Evolutionary conservation across 1,284 basidiomycete genomes (phyloP), one percentile per base, ranked within the genome.

Genomic region (Ceratobasidium papillatum): DNA sequence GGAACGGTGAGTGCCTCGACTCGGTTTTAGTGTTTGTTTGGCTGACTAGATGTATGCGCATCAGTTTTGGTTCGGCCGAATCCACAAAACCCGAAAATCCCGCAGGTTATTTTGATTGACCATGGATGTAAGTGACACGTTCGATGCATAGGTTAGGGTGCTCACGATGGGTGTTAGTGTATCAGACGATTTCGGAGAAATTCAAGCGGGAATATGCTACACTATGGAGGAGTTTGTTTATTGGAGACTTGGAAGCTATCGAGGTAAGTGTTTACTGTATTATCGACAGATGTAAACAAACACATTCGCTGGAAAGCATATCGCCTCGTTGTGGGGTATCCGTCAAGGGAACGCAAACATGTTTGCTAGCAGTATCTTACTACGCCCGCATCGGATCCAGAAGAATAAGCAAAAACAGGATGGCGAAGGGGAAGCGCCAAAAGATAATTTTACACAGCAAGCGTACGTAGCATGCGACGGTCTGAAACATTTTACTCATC

Each of bases 141-240:
- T 51, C 43, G 41, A 11, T 19, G 38, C 22, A 11, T 19, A 32
- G 36, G 19, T 36, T 25, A 19, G 12, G 22, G n/a, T 19, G 22
- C 45, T 58, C 0, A 74, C 27, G 8, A 25, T 17, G 17, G 49
- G n/a, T 45, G 4, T 12, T 30, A 63, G 80, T 87, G 19, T 87
- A 85, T 76, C 82, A 84, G 64, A 79, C 81, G 2, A 79, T 84
- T 0, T 78, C 82, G n/a, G 78, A 82, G 56, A 76, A 79, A 54
- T 85, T 85, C 79, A 78, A 82, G 41, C 80, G 81, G 54, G 81
- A 85, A 45, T 84, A 85, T 78, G 84, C 84, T 65, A 82, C 82
- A 3, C 80, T 86, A 0, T 86, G 85, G 85, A 78, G 83, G n/a
- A 84, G 84, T 3, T 79, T 86, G 47, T 86, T 86, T 73, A 82